These are phyloP conservation scores for Prunus dulcis DNA, from an alignment of 306 rosid species.

Conservation along the genomic window DNA sequence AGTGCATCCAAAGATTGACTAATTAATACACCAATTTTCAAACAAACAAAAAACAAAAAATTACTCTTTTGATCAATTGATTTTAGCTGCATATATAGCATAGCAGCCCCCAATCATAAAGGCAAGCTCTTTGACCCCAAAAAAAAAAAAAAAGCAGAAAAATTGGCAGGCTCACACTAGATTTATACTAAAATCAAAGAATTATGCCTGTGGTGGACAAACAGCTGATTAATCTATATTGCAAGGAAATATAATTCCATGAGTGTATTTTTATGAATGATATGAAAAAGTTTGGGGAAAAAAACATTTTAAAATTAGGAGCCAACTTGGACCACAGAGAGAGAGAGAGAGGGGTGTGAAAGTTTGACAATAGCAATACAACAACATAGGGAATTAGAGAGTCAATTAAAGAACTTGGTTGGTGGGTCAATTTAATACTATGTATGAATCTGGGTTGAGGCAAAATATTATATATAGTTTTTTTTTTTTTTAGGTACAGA, in stretches of 20 bases:
- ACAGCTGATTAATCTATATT: background rate
- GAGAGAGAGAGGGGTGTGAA: background rate
- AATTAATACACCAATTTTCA: too few relatives aligned
- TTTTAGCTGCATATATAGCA: too few relatives aligned
- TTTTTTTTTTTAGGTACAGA: too few relatives aligned
- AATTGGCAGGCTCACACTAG: too few relatives aligned
- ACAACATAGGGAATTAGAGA: background rate
- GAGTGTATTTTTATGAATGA: background rate
- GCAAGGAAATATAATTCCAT: background rate
- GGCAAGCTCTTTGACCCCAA: too few relatives aligned
- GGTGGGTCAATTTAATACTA: slow-evolving; percentile 11
- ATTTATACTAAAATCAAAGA: background rate
- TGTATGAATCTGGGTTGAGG: slow-evolving; percentile 4
- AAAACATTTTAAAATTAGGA: background rate
- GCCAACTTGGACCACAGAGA: background rate
- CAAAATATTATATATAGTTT: background rate
- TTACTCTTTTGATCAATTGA: too few relatives aligned
- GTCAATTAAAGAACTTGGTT: background rate
- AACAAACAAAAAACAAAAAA: too few relatives aligned
- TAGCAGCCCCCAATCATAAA: too few relatives aligned
- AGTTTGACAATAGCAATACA: background rate
- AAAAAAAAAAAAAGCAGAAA: too few relatives aligned
- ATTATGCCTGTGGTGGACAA: background rate
- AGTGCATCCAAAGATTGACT: too few relatives aligned
- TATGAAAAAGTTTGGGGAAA: background rate